Evolutionary conservation across 176 grass and related monocot genomes (phyloP).

Genomic region (Ensete ventricosum): DNA sequence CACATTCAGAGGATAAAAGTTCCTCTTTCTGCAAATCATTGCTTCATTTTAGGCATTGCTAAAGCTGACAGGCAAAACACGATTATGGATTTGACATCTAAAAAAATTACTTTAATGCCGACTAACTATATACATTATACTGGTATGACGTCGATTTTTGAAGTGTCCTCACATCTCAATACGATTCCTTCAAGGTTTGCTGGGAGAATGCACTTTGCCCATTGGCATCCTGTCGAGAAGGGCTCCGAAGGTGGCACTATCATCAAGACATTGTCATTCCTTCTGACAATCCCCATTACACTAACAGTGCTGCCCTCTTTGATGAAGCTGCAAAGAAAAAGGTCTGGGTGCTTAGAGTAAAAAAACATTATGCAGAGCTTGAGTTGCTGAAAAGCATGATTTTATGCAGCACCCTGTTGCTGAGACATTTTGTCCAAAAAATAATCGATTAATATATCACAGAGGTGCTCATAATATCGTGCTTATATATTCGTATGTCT

Average conservation of each 20-base stretch:
- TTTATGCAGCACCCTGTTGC: not conserved
- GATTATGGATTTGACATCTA: not conserved
- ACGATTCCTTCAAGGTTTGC: conserved; percentile 65
- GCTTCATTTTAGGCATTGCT: not conserved
- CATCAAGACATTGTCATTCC: conserved; percentile 73
- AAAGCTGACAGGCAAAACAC: not conserved
- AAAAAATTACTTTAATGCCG: not conserved
- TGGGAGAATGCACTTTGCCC: conserved; percentile 67
- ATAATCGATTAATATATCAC: no score
- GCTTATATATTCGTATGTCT: no score
- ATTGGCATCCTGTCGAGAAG: conserved; percentile 72
- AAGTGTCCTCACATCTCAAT: conserved; percentile 72
- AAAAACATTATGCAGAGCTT: no score
- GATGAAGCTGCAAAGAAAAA: conserved; percentile 39
- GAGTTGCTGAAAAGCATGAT: not conserved
- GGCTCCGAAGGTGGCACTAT: conserved; percentile 75
- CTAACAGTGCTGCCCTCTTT: conserved; percentile 94
- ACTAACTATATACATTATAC: conserved; percentile 32
- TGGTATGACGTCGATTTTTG: conserved; percentile 69
- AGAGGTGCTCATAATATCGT: no score
- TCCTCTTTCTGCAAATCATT: not conserved
- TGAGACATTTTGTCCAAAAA: no score
- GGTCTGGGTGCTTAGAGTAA: not conserved
- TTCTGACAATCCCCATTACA: conserved; percentile 69
- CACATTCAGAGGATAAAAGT: not conserved